phyloP scores from a whole-genome alignment of 2,329 filamentous ascomycete genomes.

The Colletotrichum sp. region DNA sequence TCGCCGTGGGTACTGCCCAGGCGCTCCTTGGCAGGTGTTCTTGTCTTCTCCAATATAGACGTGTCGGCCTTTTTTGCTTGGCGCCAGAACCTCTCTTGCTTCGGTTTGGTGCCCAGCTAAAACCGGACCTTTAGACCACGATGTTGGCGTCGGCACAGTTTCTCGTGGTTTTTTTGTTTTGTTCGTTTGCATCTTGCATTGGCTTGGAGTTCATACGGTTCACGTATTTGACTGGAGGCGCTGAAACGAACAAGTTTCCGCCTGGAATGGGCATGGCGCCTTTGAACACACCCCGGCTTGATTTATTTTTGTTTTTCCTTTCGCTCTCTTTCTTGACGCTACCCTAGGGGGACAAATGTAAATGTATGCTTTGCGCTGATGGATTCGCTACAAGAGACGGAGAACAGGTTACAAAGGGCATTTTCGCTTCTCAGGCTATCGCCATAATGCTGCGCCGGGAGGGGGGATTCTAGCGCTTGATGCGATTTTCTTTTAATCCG shows the following conservation, averaged over 20 bases:
- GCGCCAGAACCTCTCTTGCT: background rate
- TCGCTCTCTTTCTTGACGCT: background rate
- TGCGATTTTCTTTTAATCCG: background rate
- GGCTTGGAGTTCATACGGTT: slow-evolving; percentile 10
- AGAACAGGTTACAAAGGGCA: background rate
- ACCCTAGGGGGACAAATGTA: background rate
- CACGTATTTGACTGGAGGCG: background rate
- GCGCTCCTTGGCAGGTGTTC: background rate
- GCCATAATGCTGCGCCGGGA: background rate
- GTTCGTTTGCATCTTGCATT: slow-evolving; percentile 14
- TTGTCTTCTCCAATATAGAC: background rate
- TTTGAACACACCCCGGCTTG: background rate
- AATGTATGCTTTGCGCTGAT: background rate
- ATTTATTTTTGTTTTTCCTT: background rate
- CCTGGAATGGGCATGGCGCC: background rate
- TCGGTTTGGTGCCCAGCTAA: background rate
- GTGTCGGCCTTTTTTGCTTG: background rate
- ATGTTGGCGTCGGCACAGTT: slow-evolving; percentile 1
- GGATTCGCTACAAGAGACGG: background rate
- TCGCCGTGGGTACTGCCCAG: background rate
- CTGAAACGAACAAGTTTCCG: background rate
- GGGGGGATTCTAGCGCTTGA: background rate
- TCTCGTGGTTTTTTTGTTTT: background rate
- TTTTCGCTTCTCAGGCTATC: background rate
- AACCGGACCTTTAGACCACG: background rate